Base-by-base conservation (phyloP, 2,329 filamentous ascomycete species). In the Aspergillus sp. region DNA sequence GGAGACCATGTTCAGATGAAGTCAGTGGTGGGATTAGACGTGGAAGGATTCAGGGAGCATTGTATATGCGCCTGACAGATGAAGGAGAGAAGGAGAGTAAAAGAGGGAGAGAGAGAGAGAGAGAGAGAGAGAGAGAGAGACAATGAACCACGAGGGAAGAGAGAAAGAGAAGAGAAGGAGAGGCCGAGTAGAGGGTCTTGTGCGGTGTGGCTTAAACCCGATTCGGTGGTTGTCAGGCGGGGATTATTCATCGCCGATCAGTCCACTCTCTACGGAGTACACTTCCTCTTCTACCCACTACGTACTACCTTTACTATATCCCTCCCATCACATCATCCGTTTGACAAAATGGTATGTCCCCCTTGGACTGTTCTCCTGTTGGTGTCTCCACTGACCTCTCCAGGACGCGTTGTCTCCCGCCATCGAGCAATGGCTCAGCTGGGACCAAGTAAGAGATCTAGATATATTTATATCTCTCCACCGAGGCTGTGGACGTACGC, bases 381-480 rank as follows among this genome's bases (percentile, higher is more conserved):
- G 35, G 14, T 11, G 6, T 17, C 35, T 38, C 6, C 11, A 38
- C 16, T 38, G 11, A 38, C 8, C 8, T 11, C 35, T n/a, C 35
- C 35, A 75, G 71, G 62, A 66, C 55, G 60, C 69, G 4, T 59
- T 74, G 36, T 64, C 64, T 42, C 62, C 60, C 14, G 68, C 84
- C 51, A 77, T 80, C 50, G 61, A 77, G 58, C 76, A 76, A 68
- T 85, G 82, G 82, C 73, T 85, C n/a, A 71, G 76, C 52, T 76
- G 82, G 60, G 82, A 85, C 65, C 67, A 78, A 64, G 73, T 75
- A 66, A 50, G 26, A 30, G 22, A 49, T 46, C 14, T 19, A 14
- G 22, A 41, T 42, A 19, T 46, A 22, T 22, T 22, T 22, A 36
- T 48, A 43, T 20, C n/a, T 38, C 38, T 41, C n/a, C 40, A 42